Conservation (phyloP, 352 stramenopile species). For the Pythium pyrilobum region DNA sequence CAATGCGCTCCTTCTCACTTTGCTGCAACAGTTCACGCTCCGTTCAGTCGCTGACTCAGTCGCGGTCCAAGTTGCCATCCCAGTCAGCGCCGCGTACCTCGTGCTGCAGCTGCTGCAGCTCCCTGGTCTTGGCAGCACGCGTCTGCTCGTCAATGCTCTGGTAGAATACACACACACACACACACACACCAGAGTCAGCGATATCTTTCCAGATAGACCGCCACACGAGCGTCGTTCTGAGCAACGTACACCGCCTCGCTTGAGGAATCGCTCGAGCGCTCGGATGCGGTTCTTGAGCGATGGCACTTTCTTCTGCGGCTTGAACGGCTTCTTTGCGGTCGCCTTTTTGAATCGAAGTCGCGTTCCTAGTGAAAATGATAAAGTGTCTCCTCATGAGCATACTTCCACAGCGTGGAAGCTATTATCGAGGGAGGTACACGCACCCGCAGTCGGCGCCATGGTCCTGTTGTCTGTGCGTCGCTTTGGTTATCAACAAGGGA, state of each 20-base stretch:
- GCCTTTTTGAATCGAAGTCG: slow-evolving; percentile 68
- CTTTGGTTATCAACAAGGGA: slow-evolving; percentile 19
- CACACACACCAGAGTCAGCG: background rate
- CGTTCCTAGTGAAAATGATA: slow-evolving; percentile 32
- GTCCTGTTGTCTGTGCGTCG: background rate
- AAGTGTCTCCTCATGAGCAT: background rate
- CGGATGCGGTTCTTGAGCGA: slow-evolving; percentile 85
- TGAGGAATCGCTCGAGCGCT: slow-evolving; percentile 72
- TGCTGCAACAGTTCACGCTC: background rate
- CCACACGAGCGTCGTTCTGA: no score
- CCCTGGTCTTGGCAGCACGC: slow-evolving; percentile 29
- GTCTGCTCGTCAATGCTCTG: slow-evolving; percentile 21
- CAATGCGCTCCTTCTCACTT: slow-evolving; percentile 15
- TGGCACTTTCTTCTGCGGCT: slow-evolving; percentile 60
- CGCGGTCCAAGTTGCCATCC: no score
- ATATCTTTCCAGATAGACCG: no score
- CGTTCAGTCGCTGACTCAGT: no score
- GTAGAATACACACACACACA: background rate
- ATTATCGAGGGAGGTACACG: no score
- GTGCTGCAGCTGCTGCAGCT: slow-evolving; percentile 28
- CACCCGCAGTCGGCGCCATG: slow-evolving; percentile 54
- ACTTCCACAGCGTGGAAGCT: no score
- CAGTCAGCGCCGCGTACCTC: no score
- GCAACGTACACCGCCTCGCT: slow-evolving; percentile 37
- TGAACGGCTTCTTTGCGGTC: slow-evolving; percentile 38